Evolutionary conservation across 1,139 yeast genomes (phyloP).

Genomic region (Chernovozyma sophiae-reginae): DNA sequence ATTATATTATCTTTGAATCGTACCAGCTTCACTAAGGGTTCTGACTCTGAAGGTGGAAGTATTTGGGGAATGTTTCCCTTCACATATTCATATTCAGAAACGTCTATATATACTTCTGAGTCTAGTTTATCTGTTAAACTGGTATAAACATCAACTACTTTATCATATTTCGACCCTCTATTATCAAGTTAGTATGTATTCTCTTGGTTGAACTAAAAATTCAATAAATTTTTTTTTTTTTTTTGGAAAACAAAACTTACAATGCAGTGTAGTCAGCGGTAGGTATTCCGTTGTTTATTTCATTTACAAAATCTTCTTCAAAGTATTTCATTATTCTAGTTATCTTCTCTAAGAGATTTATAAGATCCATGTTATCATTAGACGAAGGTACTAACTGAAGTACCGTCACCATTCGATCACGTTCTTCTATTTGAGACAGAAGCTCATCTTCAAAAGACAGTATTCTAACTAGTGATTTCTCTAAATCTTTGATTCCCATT

Average conservation of each 20-base stretch:
- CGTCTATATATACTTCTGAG: constrained; percentile 28
- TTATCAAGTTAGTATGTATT: too few relatives aligned
- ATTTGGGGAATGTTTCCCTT: constrained; percentile 6
- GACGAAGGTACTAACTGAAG: constrained; percentile 48
- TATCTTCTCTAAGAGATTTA: constrained; percentile 36
- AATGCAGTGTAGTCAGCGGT: constrained; percentile 9
- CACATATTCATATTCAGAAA: constrained; percentile 32
- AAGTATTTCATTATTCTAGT: constrained; percentile 25
- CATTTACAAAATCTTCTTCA: constrained; percentile 27
- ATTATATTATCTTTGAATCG: constrained; percentile 46
- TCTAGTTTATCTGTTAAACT: constrained; percentile 18
- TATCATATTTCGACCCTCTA: constrained; percentile 12
- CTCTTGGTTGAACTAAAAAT: background rate
- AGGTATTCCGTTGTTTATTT: constrained; percentile 3
- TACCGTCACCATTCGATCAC: constrained; percentile 38
- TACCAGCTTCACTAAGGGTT: constrained; percentile 39
- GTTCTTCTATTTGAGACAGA: constrained; percentile 45
- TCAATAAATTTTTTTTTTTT: background rate
- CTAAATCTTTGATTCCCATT: constrained; percentile 5
- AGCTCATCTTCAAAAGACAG: constrained; percentile 32
- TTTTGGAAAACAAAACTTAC: background rate
- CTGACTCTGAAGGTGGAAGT: constrained; percentile 1
- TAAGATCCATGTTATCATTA: constrained; percentile 52
- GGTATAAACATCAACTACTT: constrained; percentile 18
- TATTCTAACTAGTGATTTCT: constrained; percentile 11